Evolutionary conservation across 179 eudicot genomes (phyloP).

Genomic region (Gypsophila paniculata): DNA sequence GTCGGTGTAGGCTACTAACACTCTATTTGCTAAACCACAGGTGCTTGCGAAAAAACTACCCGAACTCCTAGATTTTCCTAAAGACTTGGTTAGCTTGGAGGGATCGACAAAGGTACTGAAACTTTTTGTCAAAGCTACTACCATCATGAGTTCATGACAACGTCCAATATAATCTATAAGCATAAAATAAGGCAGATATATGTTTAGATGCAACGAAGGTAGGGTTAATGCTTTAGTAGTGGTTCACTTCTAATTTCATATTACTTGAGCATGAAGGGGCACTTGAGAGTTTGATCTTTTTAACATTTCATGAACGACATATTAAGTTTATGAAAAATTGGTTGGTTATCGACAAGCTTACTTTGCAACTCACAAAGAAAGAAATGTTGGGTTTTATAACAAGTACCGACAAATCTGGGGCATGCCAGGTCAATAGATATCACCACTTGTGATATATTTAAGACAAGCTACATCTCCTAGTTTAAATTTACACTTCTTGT

Average conservation of each 20-base stretch:
- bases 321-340: not conserved
- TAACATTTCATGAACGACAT: not conserved
- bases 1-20: not conserved
- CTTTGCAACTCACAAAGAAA: not conserved
- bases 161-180: slow-evolving; percentile 10
- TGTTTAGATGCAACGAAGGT: not conserved
- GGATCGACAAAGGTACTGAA: slow-evolving; percentile 64
- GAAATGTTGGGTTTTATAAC: not conserved
- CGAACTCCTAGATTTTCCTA: slow-evolving; percentile 74
- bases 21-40: slow-evolving; percentile 33
- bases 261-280: not conserved
- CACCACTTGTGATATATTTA: not conserved
- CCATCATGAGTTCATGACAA: not conserved
- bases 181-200: not conserved
- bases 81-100: slow-evolving; percentile 74
- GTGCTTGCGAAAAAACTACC: slow-evolving; percentile 81
- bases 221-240: too few species aligned
- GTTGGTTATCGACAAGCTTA: not conserved
- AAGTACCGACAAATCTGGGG: not conserved
- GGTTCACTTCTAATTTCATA: not conserved
- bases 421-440: not conserved
- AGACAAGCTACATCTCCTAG: not conserved
- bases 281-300: not conserved
- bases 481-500: not conserved
- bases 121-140: not conserved